Evolutionary conservation across 2,329 filamentous ascomycete genomes (phyloP), one percentile per base, ranked within the genome.

Genomic region (Pseudopyrenochaeta lycopersici): DNA sequence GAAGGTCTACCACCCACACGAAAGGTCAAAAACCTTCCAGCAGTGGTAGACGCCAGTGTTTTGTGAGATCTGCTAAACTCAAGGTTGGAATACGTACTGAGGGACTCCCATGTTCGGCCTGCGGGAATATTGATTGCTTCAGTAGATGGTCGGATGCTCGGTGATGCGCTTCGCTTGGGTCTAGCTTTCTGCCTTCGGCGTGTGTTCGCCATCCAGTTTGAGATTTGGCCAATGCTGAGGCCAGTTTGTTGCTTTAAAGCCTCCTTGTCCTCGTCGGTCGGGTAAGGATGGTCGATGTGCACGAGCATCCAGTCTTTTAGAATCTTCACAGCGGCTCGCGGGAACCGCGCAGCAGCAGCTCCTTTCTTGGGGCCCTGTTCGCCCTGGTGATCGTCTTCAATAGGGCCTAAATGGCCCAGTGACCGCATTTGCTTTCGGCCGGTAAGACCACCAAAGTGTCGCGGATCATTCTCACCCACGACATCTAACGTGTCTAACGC

Each of bases 171-270:
- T 59, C 88, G 83, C 41, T 86, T 86, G 1, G 85, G 81, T 42
- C 88, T 85, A 49, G 90, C 87, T 78, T 96, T 97, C 65, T 90
- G 88, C 58, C 92, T 85, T 51, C 92, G 86, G 38, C 92, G 87
- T 52, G 92, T 92, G 75, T 97, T 97, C 54, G 92, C 92, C 41
- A 97, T 85, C 92, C 92, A 97, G 72, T 96, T 96, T 10, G 88
- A 89, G 64, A 97, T 94, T 70, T 97, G 93, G 12, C 84, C 89
- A 66, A 91, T 87, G 72, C 87, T 92, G 35, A 97, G 81, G 7
- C 92, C 91, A 1, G 92, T 97, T 64, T 90, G 85, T 41, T 85
- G 83, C 74, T 92, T 89, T 21, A 97, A 81, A 57, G 86, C 84
- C 62, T 92, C 90, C 69, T 94, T 96, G 71, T 97, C 91, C 53